These are phyloP conservation scores for Cordyceps cateniannulata DNA, from an alignment of 2,329 filamentous ascomycete species.

Conservation along the genomic window DNA sequence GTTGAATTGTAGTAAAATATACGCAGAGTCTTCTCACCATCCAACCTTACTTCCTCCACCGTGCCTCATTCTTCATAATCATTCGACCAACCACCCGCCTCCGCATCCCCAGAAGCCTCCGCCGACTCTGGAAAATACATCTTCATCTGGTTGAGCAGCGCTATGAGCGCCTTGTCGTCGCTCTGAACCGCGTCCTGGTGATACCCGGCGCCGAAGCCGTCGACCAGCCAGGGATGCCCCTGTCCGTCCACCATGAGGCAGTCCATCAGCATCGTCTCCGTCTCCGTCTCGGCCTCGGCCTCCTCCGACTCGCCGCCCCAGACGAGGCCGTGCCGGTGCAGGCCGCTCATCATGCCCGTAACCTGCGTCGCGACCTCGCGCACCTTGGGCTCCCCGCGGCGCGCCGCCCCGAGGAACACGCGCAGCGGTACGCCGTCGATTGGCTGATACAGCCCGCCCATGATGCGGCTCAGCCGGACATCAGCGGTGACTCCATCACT, in stretches of 20 bases:
- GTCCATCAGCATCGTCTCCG: not conserved
- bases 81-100: not conserved
- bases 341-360: not conserved
- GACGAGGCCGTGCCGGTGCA: not conserved
- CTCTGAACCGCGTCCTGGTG: not conserved
- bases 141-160: not conserved
- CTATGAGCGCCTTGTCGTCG: not conserved
- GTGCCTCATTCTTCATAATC: no score
- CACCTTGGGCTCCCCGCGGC: not conserved
- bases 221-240: not conserved
- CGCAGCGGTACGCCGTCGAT: not conserved
- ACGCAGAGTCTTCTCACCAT: no score
- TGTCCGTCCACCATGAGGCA: not conserved
- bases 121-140: not conserved
- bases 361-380: not conserved
- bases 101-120: not conserved
- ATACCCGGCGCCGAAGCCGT: not conserved
- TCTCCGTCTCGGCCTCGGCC: no score
- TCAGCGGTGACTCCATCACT: no score
- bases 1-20: no score
- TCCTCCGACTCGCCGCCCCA: not conserved
- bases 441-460: not conserved
- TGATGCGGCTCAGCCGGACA: not conserved
- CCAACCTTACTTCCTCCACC: no score
- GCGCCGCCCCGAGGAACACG: not conserved